Evolutionary conservation across 1,284 basidiomycete genomes (phyloP).

Genomic region (Moniliophthora roreri): DNA sequence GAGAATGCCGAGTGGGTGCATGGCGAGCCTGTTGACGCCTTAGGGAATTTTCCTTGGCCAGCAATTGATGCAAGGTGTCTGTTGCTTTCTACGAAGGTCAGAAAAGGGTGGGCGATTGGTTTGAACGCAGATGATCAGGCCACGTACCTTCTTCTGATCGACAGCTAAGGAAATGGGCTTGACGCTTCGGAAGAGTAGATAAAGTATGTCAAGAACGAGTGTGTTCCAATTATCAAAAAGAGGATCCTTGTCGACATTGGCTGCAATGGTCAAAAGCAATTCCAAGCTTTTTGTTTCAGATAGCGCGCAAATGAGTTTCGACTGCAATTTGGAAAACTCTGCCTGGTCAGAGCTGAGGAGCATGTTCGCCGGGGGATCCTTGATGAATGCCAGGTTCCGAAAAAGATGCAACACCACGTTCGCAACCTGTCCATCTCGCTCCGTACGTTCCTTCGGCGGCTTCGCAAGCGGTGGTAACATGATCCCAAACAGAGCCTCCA

Average conservation of each 20-base stretch:
- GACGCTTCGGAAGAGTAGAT: slow-evolving; percentile 81
- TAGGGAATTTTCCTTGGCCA: slow-evolving; percentile 68
- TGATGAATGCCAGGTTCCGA: slow-evolving; percentile 89
- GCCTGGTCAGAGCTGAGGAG: slow-evolving; percentile 72
- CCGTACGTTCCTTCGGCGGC: slow-evolving; percentile 59
- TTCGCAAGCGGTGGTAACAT: slow-evolving; percentile 71
- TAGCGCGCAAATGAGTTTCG: slow-evolving; percentile 70
- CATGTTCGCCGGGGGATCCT: slow-evolving; percentile 73
- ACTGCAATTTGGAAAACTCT: slow-evolving; percentile 77
- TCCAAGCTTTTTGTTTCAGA: slow-evolving; percentile 75
- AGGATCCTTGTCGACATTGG: slow-evolving; percentile 67
- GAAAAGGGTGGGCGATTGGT: slow-evolving; percentile 7
- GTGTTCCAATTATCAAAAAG: slow-evolving; percentile 85
- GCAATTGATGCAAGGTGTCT: slow-evolving; percentile 65
- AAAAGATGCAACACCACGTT: slow-evolving; percentile 88
- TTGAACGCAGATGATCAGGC: neutral
- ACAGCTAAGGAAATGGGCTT: slow-evolving; percentile 60
- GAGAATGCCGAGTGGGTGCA: slow-evolving; percentile 82
- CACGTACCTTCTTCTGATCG: slow-evolving; percentile 69
- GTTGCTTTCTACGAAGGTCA: slow-evolving; percentile 55
- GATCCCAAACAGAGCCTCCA: slow-evolving; percentile 70
- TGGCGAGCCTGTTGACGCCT: slow-evolving; percentile 59
- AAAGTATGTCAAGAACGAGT: slow-evolving; percentile 86
- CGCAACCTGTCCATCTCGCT: slow-evolving; percentile 83
- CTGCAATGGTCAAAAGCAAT: slow-evolving; percentile 81